Base-by-base conservation (phyloP, 2,329 filamentous ascomycete genomes). In the Colletotrichum limetticola region DNA sequence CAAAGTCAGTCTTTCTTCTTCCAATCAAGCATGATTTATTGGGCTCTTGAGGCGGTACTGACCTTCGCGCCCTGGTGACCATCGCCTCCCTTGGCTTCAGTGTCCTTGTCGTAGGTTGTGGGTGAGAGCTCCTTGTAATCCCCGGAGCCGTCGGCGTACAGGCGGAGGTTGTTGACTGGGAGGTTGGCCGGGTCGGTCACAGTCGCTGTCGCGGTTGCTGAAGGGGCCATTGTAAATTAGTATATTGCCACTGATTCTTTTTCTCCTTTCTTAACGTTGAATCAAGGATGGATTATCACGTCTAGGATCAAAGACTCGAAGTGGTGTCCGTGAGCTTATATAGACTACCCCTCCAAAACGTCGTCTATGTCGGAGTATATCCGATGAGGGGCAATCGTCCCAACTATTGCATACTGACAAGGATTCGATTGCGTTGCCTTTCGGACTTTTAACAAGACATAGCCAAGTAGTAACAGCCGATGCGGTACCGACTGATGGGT, bases 371-470 rank as follows among this genome's bases (percentile, higher is more conserved):
- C 62, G 68, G 67, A 68, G 24, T 26, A 32, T 37, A 72, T 46
- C 68, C 68, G 59, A 72, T 57, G 71, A 58, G 59, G 53, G 65
- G 70, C 56, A 58, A 32, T 66, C n/a, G 16, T 24, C n/a, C 35
- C 42, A 19, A 26, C 61, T 49, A 74, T 74, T 64, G 70, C 73
- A 74, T 74, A 64, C 88, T 91, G 56, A 87, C 86, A 61, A 89
- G 82, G 58, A 83, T 88, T 28, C 92, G 82, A 78, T 89, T 86
- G 82, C 88, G 49, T 74, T 61, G 66, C 30, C 32, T 49, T 26
- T 19, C 46, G 11, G 42, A 53, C 59, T 32, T 28, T 70, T 32
- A 9, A 16, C 19, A 55, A n/a, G 35, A 24, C 7, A 22, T 53
- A 11, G 24, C 30, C 42, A 28, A 46, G 28, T 52, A 16, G 24